Percentiles rank a stretch among this genome's conserved stretches.
These are phyloP conservation scores for Fusarium torulosum DNA, from an alignment of 2,329 filamentous ascomycete genomes.

Conservation along the genomic window DNA sequence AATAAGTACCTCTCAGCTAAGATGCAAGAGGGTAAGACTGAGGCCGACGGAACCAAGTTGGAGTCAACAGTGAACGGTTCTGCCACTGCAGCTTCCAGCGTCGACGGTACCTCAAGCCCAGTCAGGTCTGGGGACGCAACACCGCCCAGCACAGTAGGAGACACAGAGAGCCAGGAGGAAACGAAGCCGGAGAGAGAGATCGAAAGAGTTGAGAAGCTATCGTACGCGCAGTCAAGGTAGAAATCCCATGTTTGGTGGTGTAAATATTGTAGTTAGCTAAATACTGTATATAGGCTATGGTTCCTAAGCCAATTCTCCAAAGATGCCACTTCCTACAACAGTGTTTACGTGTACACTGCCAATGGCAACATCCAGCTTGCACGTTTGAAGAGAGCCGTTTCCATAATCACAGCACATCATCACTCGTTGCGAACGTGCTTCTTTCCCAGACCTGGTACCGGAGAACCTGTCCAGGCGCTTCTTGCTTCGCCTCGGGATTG, in stretches of 20 bases:
- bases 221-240: conserved; percentile 13
- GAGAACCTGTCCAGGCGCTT: conserved; percentile 1
- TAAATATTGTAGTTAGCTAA: neutral
- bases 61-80: conserved; percentile 4
- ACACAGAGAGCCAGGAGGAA: neutral
- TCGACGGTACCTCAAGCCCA: neutral
- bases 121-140: neutral
- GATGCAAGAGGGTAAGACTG: neutral
- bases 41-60: neutral
- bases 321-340: conserved; percentile 1
- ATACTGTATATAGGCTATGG: conserved; percentile 11
- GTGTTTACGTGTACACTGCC: neutral
- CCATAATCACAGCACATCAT: neutral
- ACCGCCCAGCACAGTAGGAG: neutral
- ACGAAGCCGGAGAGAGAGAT: neutral
- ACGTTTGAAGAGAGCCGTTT: neutral
- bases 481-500: neutral
- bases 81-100: neutral
- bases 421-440: neutral
- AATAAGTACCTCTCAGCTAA: conserved; percentile 12
- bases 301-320: conserved; percentile 10
- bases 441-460: neutral
- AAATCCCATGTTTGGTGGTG: neutral
- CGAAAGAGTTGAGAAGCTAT: neutral
- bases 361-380: neutral